Base-by-base conservation (phyloP, 1,284 basidiomycete genomes). In the Apiotrichum brassicae region DNA sequence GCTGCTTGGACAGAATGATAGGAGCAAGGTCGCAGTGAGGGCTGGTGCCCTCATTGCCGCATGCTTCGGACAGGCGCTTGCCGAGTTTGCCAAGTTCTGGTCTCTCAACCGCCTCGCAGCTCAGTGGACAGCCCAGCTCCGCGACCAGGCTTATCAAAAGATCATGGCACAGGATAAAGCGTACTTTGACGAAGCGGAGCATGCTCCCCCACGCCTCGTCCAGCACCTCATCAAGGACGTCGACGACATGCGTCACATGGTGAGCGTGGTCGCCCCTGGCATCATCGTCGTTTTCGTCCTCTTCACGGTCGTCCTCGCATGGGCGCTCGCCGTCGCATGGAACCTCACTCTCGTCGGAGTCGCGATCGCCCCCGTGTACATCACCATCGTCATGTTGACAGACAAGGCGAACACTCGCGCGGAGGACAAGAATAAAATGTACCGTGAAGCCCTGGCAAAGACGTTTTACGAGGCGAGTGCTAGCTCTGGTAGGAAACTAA, bases 271-370 rank as follows among this genome's bases (percentile, higher is more conserved):
- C 33, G 71, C 88, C 43, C 81, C 82, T 0, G 86, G 93, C 66
- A 75, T 77, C 11, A 63, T 84, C 25, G 85, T 91, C 8, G 85
- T 94, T 12, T 50, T 76, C 2, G 76, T 86, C 6, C 95, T 98
- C 90, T 78, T 97, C 41, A 68, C 77, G 1, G 76, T 93, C 12
- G 91, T 89, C 3, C 73, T 97, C 16, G 68, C 86, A 11, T 97
- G 93, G 93, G 89, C 94, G 0, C 76, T 97, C 65, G 80, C 81
- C 0, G 76, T 80, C 24, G 91, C 90, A 0, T 98, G 94, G 94
- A 84, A 95, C 73, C 77, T 98, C 52, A 95, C 93, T 0, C 79
- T 98, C 18, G 87, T 89, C 1, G 94, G 91, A 0, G 71, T 97
- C 28, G 90, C 85, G 1, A 80, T 97, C 28, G 87, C 81, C 0